Percentiles rank a stretch among this genome's conserved stretches.
Conservation (phyloP, 495 filamentous ascomycete species). For the Penicillium roqueforti region DNA sequence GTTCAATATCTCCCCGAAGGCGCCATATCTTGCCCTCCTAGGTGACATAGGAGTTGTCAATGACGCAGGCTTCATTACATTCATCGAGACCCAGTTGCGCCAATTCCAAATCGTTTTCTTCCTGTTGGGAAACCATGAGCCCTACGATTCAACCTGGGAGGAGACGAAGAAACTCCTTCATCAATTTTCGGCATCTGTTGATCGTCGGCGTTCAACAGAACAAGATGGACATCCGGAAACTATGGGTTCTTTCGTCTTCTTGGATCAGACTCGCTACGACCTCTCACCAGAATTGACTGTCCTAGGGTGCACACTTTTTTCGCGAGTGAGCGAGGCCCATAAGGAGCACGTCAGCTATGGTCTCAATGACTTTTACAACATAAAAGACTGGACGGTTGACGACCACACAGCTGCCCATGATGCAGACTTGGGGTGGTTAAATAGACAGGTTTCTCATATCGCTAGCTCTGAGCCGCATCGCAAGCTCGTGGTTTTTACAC, state of each 20-base stretch:
- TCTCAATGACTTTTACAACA: conserved; percentile 50
- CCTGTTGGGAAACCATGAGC: conserved; percentile 55
- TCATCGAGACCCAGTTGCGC: conserved; percentile 42
- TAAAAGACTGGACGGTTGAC: conserved; percentile 44
- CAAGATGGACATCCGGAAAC: neutral
- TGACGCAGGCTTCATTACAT: conserved; percentile 38
- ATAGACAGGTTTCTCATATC: conserved; percentile 39
- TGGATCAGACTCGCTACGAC: conserved; percentile 30
- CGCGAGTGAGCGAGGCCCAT: conserved; percentile 19
- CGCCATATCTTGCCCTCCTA: conserved; percentile 51
- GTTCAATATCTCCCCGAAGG: conserved; percentile 41
- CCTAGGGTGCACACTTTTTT: conserved; percentile 38
- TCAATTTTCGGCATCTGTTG: conserved; percentile 20
- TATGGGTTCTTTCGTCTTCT: conserved; percentile 20
- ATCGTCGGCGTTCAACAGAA: conserved; percentile 5
- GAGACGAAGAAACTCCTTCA: conserved; percentile 20
- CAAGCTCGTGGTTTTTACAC: conserved; percentile 48
- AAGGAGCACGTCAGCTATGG: conserved; percentile 25
- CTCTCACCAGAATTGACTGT: conserved; percentile 26
- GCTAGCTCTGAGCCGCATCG: conserved; percentile 29
- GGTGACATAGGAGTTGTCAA: conserved; percentile 53
- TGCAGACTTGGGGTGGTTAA: conserved; percentile 49
- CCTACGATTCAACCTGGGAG: conserved; percentile 44
- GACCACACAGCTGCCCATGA: conserved; percentile 37
- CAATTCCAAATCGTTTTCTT: conserved; percentile 48